Evolutionary conservation across 257 asterid species (phyloP).

Genomic region (Ilex aquifolium): DNA sequence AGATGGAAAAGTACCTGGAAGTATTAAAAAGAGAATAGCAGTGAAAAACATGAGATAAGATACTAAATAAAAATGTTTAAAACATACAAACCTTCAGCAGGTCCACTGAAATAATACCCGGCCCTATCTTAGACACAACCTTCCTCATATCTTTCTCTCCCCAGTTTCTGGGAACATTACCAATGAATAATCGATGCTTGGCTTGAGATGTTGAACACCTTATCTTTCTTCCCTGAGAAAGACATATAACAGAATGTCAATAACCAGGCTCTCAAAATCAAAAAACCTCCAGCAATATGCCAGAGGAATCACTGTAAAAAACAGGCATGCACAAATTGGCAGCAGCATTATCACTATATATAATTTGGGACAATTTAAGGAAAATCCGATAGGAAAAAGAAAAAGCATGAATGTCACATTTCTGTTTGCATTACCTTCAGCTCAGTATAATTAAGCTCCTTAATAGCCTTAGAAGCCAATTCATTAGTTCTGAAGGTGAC

Average conservation of each 20-base stretch:
- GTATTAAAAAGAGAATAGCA: not conserved
- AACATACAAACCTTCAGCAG: slow-evolving; percentile 58
- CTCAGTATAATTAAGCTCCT: slow-evolving; percentile 70
- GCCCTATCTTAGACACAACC: slow-evolving; percentile 70
- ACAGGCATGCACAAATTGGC: too few relatives aligned
- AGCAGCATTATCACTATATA: too few relatives aligned
- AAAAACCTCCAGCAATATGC: too few relatives aligned
- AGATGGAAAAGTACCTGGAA: not conserved
- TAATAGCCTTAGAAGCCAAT: slow-evolving; percentile 82
- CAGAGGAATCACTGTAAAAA: too few relatives aligned
- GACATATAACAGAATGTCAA: slow-evolving; percentile 11
- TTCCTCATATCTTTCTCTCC: slow-evolving; percentile 75
- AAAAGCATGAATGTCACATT: not conserved
- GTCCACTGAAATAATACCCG: slow-evolving; percentile 78
- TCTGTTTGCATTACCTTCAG: slow-evolving; percentile 46
- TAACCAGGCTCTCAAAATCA: too few relatives aligned
- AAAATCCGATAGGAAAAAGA: not conserved
- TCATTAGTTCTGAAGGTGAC: slow-evolving; percentile 84
- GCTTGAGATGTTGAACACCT: slow-evolving; percentile 95
- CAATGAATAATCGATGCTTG: slow-evolving; percentile 78
- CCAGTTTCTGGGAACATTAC: slow-evolving; percentile 89
- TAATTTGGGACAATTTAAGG: not conserved
- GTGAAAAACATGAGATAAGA: slow-evolving; percentile 6
- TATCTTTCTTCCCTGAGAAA: slow-evolving; percentile 68
- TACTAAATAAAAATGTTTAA: too few relatives aligned